Evolutionary conservation across 225 moss, liverwort and hornwort genomes (phyloP), one percentile per base, ranked within the genome.

Genomic region (Straminergon stramineum): DNA sequence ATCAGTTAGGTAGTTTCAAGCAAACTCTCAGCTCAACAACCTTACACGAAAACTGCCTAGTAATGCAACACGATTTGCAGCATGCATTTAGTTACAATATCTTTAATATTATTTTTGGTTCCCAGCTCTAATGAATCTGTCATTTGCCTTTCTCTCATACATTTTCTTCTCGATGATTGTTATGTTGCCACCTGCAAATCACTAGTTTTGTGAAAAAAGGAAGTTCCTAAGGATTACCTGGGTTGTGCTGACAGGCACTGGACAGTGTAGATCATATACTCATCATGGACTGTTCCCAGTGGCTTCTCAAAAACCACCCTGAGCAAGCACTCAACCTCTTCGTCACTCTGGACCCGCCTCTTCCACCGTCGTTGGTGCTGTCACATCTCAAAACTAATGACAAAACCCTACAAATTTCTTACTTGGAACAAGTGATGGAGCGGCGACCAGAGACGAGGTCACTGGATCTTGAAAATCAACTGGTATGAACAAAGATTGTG

Each of bases 401-500:
- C 53, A 94, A 95, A 60, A 88, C 94, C 62, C 92, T 96, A 68
- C 97, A 92, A 92, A 73, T 97, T 82, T 60, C 95, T 39, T 99
- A 97, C 84, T 93, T 99, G 90, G 99, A 99, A 82, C 95, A 89
- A 94, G 93, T 92, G 79, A 92, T 92, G 95, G 91, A 91, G 87
- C 92, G 56, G 85, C 97, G 82, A 92, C 95, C 95, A 27, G 93
- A 95, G 88, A 89, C 92, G 81, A 90, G 61, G 89, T 92, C 95
- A 18, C 56, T 93, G 87, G 97, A 99, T 86, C 96, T 99, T 87
- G 97, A 97, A 88, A 96, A 96, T 90, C 92, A 96, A 89, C 93
- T 98, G 95, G 94, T 96, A 93, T 90, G 89, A 79, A 76, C 64
- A 80, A 84, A 62, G 55, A 22, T 84, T 89, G 85, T 48, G 68